These are phyloP conservation scores for Colletotrichum melonis DNA, from an alignment of 2,329 filamentous ascomycete genomes.

Conservation along the genomic window DNA sequence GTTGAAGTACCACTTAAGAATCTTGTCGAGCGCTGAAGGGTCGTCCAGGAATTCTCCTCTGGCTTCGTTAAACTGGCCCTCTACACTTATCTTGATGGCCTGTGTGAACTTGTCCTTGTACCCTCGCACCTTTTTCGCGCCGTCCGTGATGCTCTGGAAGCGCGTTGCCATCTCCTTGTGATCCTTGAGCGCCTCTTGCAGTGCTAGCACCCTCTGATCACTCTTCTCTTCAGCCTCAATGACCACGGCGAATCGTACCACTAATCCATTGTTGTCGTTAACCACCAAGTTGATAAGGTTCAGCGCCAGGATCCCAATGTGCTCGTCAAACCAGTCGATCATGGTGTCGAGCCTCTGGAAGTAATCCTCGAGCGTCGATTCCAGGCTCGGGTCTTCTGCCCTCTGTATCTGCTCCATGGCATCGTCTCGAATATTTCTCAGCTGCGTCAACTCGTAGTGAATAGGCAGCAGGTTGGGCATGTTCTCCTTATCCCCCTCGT, in stretches of 20 bases:
- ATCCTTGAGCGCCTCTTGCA: constrained; percentile 95
- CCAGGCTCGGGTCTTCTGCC: constrained; percentile 77
- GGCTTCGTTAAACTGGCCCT: constrained; percentile 78
- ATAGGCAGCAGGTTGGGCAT: constrained; percentile 92
- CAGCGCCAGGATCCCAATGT: constrained; percentile 88
- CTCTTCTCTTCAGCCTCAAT: constrained; percentile 98
- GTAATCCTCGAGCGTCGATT: constrained; percentile 88
- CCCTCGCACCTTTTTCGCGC: constrained; percentile 89
- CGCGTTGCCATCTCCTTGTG: constrained; percentile 93
- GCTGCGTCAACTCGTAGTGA: constrained; percentile 90
- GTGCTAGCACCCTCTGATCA: constrained; percentile 87
- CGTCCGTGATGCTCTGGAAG: constrained; percentile 95
- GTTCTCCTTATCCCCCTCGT: constrained; percentile 86
- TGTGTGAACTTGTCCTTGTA: constrained; percentile 97
- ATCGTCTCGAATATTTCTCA: constrained; percentile 94
- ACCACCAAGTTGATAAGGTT: constrained; percentile 91
- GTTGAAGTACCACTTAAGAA: constrained; percentile 96
- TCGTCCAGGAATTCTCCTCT: constrained; percentile 85
- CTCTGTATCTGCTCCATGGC: constrained; percentile 95
- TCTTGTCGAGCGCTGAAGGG: constrained; percentile 85
- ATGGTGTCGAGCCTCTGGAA: constrained; percentile 88
- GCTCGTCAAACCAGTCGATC: constrained; percentile 95
- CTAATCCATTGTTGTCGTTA: constrained; percentile 86
- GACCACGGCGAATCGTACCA: constrained; percentile 90
- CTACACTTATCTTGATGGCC: constrained; percentile 79